phyloP scores from a whole-genome alignment of 208 protist genomes.

The Porcisia hertigi region DNA sequence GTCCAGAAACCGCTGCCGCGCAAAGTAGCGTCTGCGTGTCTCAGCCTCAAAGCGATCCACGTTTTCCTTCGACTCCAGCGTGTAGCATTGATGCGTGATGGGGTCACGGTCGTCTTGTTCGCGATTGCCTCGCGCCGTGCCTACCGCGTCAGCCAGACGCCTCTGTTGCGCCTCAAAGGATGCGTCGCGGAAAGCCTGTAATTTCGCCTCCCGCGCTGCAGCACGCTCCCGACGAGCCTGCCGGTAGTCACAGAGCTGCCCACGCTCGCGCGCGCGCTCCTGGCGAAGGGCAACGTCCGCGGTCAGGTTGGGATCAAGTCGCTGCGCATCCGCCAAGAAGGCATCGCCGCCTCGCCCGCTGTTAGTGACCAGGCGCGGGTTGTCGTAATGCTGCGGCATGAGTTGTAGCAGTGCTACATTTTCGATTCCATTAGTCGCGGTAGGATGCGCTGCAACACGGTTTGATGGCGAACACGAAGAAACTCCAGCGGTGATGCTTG shows the following conservation, averaged over 20 bases:
- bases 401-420: neutral
- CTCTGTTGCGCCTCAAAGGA: conserved; percentile 30
- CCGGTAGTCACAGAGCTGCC: neutral
- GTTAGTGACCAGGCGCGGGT: conserved; percentile 2
- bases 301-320: conserved; percentile 51
- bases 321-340: conserved; percentile 49
- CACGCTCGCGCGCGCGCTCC: conserved; percentile 17
- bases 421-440: neutral
- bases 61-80: conserved; percentile 30
- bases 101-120: conserved; percentile 57
- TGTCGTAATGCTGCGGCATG: conserved; percentile 1
- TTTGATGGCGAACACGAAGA: neutral
- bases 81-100: conserved; percentile 61
- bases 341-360: conserved; percentile 15
- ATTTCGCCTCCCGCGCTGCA: conserved; percentile 29
- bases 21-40: conserved; percentile 38
- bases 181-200: conserved; percentile 33
- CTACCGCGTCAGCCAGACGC: conserved; percentile 29
- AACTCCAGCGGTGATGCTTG: neutral
- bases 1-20: conserved; percentile 35
- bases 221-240: conserved; percentile 27
- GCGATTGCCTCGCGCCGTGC: conserved; percentile 43
- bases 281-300: conserved; percentile 46
- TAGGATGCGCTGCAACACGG: neutral
- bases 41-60: conserved; percentile 22